Conservation (phyloP, 2,329 filamentous ascomycete species). For the Fusarium pininemorale region DNA sequence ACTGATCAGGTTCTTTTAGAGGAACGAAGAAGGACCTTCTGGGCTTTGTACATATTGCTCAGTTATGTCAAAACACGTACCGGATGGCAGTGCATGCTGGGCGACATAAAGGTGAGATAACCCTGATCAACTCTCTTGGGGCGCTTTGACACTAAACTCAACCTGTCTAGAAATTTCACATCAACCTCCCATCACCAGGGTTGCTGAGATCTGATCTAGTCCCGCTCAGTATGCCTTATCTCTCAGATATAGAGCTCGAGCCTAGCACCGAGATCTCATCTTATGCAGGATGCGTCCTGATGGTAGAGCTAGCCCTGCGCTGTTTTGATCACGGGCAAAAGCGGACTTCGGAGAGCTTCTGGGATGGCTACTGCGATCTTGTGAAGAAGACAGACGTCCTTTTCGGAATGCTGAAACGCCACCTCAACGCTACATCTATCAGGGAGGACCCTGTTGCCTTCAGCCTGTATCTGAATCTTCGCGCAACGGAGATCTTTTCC, state of each 20-base stretch:
- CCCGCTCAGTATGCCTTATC: neutral
- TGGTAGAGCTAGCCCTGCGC: neutral
- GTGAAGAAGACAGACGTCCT: neutral
- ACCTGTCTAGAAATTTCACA: neutral
- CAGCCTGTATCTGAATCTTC: neutral
- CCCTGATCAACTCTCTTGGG: rapidly evolving
- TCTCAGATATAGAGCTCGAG: neutral
- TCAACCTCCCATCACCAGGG: neutral
- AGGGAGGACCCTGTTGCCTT: neutral
- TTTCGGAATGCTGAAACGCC: neutral
- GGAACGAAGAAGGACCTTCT: neutral
- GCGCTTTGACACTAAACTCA: neutral
- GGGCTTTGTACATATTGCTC: neutral
- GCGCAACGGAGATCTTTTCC: neutral
- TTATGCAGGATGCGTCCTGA: neutral
- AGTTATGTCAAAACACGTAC: neutral
- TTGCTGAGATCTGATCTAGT: neutral
- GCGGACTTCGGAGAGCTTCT: neutral
- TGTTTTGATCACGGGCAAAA: neutral
- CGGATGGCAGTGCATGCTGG: neutral
- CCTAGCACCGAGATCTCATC: neutral
- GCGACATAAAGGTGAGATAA: neutral
- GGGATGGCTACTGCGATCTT: neutral
- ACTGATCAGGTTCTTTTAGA: neutral
- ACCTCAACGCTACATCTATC: neutral